Evolutionary conservation across 169 alveolate species (phyloP), one percentile per base, ranked within the genome.

Genomic region (Cyclospora cayetanensis): DNA sequence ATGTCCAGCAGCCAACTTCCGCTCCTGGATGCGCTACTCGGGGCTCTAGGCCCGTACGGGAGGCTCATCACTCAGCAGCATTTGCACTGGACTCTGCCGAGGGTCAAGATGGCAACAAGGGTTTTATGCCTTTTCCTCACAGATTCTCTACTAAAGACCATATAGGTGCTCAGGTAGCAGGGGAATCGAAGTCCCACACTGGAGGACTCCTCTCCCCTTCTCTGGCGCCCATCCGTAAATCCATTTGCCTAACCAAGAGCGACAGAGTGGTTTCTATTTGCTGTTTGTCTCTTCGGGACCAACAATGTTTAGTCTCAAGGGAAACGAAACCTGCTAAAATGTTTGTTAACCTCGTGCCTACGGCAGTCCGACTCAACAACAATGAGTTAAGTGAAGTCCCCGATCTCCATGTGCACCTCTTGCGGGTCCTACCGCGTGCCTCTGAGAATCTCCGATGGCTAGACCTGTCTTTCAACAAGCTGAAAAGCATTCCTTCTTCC

Each of bases 331-430:
- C 53, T 11, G 39, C 11, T 9, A 82, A 82, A 37, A 34, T 55
- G 4, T 35, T 20, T n/a, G 77, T 82, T 34, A 34, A 37, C 22
- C 77, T 50, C 9, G 34, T 27, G 18, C 25, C 22, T 5, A 55
- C 90, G 1, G 50, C 79, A 18, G 90, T 82, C 18, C 76, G 90
- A 31, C 90, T 82, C n/a, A 46, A 43, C 35, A 82, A 82, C 90
- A 82, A 82, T n/a, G 46, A 53, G 37, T 4, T 82, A n/a, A 31
- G 29, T 7, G 35, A 65, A 0, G 76, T 41, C 37, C 63, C 29
- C 39, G 77, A 53, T 20, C 90, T 82, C 29, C 5, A 29, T 39
- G 60, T 66, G 0, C 22, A 27, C 12, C 77, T 82, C 37, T 22
- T 25, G 29, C 77, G 77, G 31, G 25, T 82, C n/a, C 60, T 82